A percentile compares a stretch with the other conserved stretches of the same genome.
Conservation (phyloP, 1,139 yeast species). For the Geotrichum aggregatum region DNA sequence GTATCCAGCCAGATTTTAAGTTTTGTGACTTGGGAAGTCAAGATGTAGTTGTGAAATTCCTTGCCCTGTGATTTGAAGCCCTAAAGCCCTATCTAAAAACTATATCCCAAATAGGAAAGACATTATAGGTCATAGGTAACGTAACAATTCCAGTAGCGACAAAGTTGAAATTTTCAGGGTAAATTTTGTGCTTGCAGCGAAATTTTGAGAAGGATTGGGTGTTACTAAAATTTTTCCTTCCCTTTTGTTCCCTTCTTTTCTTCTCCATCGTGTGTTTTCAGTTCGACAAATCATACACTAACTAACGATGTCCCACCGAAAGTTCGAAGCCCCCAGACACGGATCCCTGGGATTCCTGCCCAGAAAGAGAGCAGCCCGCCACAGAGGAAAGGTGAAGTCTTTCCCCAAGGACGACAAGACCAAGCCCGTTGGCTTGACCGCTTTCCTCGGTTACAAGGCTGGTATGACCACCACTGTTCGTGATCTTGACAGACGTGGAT, state of each 20-base stretch:
- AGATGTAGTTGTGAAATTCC: too few relatives aligned
- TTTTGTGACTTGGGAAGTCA: too few relatives aligned
- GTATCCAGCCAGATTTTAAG: neutral
- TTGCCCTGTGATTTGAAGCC: slow-evolving; percentile 12
- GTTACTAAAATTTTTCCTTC: slow-evolving; percentile 5
- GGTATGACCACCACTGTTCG: slow-evolving; percentile 99
- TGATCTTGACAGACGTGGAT: slow-evolving; percentile 99
- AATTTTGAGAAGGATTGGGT: slow-evolving; percentile 1
- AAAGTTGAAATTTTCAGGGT: slow-evolving; percentile 7
- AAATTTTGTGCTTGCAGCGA: slow-evolving; percentile 1
- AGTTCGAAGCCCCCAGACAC: slow-evolving; percentile 99
- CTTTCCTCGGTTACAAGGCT: slow-evolving; percentile 99
- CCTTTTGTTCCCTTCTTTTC: slow-evolving; percentile 7
- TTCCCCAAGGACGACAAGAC: slow-evolving; percentile 99
- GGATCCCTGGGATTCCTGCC: slow-evolving; percentile 99
- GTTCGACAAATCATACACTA: slow-evolving; percentile 19
- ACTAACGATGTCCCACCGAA: slow-evolving; percentile 90
- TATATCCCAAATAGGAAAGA: slow-evolving; percentile 12
- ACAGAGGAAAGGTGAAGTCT: slow-evolving; percentile 98
- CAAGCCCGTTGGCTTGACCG: slow-evolving; percentile 98
- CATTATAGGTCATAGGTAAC: neutral
- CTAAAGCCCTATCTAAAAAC: slow-evolving; percentile 17
- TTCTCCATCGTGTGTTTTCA: slow-evolving; percentile 17
- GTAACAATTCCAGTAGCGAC: neutral
- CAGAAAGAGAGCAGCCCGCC: slow-evolving; percentile 98